These are phyloP conservation scores for Clitopilus hobsonii DNA, from an alignment of 768 basidiomycete species.

Conservation along the genomic window DNA sequence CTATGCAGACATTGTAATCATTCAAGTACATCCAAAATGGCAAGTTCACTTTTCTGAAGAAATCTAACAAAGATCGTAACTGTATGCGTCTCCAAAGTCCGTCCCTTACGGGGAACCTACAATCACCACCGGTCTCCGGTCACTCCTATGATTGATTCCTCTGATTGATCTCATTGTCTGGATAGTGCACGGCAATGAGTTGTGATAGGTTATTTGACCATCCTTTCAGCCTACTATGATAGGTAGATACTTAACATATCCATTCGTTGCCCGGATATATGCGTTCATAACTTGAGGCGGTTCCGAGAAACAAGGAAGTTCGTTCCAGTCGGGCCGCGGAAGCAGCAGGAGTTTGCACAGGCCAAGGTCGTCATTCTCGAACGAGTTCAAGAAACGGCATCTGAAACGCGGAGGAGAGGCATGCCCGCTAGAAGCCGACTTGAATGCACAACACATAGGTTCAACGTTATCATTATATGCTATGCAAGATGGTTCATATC, in stretches of 20 bases:
- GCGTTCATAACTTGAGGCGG: no score
- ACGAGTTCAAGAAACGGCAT: neutral
- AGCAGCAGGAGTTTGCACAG: no score
- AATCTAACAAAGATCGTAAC: neutral
- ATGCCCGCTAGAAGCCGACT: constrained; percentile 5
- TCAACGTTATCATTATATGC: constrained; percentile 2
- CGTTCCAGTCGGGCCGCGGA: no score
- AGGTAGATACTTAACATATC: neutral
- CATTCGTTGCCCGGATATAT: no score
- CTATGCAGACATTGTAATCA: no score
- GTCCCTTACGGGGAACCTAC: neutral
- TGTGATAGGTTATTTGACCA: neutral
- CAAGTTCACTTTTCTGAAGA: no score
- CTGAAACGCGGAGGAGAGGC: neutral
- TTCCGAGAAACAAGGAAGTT: no score
- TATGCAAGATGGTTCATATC: constrained; percentile 4
- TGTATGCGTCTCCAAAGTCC: neutral
- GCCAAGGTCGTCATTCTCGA: no score
- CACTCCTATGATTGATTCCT: neutral
- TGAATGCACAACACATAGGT: constrained; percentile 12
- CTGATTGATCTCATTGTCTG: neutral
- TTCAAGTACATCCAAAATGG: no score
- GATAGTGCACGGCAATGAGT: neutral
- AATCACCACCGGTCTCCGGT: neutral
- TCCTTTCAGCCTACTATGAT: neutral